phyloP scores from a whole-genome alignment of 352 stramenopile genomes.

The Pythium monospermum region DNA sequence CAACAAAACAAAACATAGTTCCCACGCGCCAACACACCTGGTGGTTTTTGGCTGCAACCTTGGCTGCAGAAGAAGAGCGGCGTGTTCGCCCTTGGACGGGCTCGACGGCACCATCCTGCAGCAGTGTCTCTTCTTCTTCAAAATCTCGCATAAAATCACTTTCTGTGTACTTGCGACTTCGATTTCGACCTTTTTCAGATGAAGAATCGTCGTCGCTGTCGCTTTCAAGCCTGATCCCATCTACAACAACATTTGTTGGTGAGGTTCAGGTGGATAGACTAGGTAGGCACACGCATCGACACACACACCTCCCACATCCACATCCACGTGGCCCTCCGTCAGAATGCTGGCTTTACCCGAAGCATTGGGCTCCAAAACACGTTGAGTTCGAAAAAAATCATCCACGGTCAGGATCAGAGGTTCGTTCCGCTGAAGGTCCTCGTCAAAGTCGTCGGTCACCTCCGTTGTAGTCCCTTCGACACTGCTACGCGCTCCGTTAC shows the following conservation, averaged over 20 bases:
- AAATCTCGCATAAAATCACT: conserved; percentile 81
- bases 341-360: too few species aligned
- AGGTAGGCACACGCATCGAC: too few species aligned
- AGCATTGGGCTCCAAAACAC: too few species aligned
- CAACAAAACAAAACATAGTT: too few species aligned
- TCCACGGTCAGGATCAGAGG: conserved; percentile 34
- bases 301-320: conserved; percentile 12
- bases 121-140: conserved; percentile 52
- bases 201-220: conserved; percentile 48
- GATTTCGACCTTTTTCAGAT: conserved; percentile 26
- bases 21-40: too few species aligned
- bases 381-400: conserved; percentile 64
- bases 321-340: neutral
- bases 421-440: neutral
- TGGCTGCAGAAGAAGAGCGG: too few species aligned
- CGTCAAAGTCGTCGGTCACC: conserved; percentile 9
- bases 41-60: too few species aligned
- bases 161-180: conserved; percentile 63
- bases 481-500: conserved; percentile 7
- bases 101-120: conserved; percentile 29
- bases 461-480: conserved; percentile 16
- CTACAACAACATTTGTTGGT: neutral
- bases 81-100: too few species aligned
- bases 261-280: too few species aligned
- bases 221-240: conserved; percentile 8